Evolutionary conservation across 1,139 yeast species (phyloP), one percentile per base, ranked within the genome.

Genomic region (Taiozyma onychis): DNA sequence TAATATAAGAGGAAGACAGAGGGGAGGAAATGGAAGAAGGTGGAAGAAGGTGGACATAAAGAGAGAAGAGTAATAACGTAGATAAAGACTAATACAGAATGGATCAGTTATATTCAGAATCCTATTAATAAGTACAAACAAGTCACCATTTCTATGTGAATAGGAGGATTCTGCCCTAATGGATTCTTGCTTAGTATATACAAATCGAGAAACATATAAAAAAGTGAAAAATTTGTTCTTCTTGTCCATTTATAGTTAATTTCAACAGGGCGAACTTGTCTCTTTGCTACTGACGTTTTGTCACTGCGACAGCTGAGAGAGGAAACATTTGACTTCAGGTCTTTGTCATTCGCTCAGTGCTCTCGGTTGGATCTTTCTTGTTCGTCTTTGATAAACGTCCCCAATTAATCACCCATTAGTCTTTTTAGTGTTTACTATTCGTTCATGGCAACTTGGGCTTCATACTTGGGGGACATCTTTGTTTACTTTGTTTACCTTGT

Each of bases 381-480:
- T 37, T 37, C 8, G 41, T 3, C 7, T 7, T 18, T 6, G 24
- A 37, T 18, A 37, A 11, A 37, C 3, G 4, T 7, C 26, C 41
- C 41, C 41, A 37, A 37, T 37, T 37, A 37, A 37, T 37, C 41
- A 37, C 41, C 41, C 41, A 37, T 18, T 16, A 37, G 41, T 37
- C 41, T 37, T 37, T 9, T 9, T 27, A 27, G 8, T 24, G 26
- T 24, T 24, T 6, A 24, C 18, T 18, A 18, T 18, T 24, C 5
- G 6, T 24, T 24, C 7, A 21, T 37, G 41, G 24, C 41, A 37
- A 37, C 24, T 37, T 37, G 41, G 41, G 55, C 52, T 52, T 52
- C 55, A 52, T 52, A 52, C 51, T 46, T 52, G 55, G 55, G 54
- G 22, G 22, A 52, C 50, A 52, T 51, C 11, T 27, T 18, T 18